Evolutionary conservation across 139 green algal species (phyloP), one percentile per base, ranked within the genome.

Genomic region (Spirogloea muscicola): DNA sequence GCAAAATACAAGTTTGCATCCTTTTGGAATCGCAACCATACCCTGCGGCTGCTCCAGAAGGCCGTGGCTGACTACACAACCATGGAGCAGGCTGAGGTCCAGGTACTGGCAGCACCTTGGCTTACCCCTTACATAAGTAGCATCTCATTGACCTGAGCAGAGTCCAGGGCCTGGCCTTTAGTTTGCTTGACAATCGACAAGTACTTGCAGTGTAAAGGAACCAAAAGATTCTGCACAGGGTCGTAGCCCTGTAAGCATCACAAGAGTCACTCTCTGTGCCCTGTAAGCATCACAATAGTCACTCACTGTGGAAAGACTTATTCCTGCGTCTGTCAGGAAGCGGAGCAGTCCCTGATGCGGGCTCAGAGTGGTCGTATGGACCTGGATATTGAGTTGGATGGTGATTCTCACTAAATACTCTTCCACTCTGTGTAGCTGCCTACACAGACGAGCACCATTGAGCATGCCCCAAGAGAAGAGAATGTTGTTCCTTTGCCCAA

Each of bases 1-100:
- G 51, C 41, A 18, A 77, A 70, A 55, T 77, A 77, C 58, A 77
- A 70, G 43, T 77, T 77, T 27, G 68, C 68, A 36, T 77, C 68
- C 4, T 77, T 77, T n/a, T 77, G 68, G 68, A 77, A 77, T 34
- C 51, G 68, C 7, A 46, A 46, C 1, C 9, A 40, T 21, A n/a
- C 65, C 33, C 31, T 49, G 5, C 31, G 44, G 21, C 10, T 13
- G 9, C 6, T 65, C 33, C 57, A 18, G 6, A 7, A 41, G 16
- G 16, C 4, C 7, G 33, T 65, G 27, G 60, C 36, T 0, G 25
- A 49, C 33, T 68, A 51, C 59, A 37, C 21, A n/a, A 49, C 48
- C 25, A 68, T 38, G 0, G 59, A 68, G 34, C 38, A 68, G 16
- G 59, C 36, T 6, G 33, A 37, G 0, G 59, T 39, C 1, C 34